A percentile compares a stretch with the other conserved stretches of the same genome.
Evolutionary conservation across 129 eudicot genomes (phyloP).

Genomic region (Centaurea solstitialis): DNA sequence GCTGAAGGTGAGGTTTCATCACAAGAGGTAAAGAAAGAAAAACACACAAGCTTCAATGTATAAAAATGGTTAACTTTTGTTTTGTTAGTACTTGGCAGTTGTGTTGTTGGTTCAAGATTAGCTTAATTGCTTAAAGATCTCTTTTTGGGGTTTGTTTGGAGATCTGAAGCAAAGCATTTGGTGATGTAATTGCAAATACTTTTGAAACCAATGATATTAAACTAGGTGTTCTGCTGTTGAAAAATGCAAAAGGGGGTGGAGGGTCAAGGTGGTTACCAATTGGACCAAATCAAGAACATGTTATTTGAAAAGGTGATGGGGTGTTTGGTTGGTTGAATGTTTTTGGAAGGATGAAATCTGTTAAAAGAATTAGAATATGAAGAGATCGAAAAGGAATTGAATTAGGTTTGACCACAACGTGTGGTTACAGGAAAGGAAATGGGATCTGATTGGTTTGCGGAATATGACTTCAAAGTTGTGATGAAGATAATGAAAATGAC

Average conservation of each 20-base stretch:
- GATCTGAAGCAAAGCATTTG: conserved; percentile 33
- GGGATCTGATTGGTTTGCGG: neutral
- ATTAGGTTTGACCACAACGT: neutral
- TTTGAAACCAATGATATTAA: neutral
- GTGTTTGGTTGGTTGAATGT: neutral
- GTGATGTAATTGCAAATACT: conserved; percentile 15
- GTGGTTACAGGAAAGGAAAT: neutral
- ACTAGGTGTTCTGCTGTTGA: neutral
- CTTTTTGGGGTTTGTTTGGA: conserved; percentile 55
- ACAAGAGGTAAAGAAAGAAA: conserved; percentile 54
- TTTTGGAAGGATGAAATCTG: neutral
- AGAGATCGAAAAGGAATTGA: neutral
- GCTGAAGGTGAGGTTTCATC: conserved; percentile 89
- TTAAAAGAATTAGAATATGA: neutral
- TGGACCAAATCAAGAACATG: too few species aligned
- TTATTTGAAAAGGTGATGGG: too few species aligned
- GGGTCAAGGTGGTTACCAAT: too few species aligned
- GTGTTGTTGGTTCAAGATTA: neutral
- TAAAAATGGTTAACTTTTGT: conserved; percentile 5
- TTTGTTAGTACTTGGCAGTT: neutral
- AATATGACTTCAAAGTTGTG: neutral
- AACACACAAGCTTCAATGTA: conserved; percentile 9
- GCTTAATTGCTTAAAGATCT: conserved; percentile 35
- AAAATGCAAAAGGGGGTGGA: neutral
- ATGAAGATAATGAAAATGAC: neutral